Evolutionary conservation across 768 basidiomycete species (phyloP), one percentile per base, ranked within the genome.

Genomic region (Pluteus cervinus): DNA sequence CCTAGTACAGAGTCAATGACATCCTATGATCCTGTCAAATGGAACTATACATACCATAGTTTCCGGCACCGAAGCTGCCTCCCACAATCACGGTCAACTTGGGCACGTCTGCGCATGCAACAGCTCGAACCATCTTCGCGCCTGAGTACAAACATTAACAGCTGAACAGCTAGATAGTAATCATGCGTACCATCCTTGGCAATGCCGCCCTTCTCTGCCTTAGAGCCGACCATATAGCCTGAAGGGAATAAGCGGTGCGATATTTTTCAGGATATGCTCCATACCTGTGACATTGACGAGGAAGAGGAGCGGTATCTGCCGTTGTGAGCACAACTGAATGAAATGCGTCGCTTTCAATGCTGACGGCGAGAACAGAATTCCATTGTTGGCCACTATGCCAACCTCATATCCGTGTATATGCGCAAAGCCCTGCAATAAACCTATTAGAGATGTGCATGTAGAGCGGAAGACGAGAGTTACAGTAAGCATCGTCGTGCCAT

Each of bases 191-290:
- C 87, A 53, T 96, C 90, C 61, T 93, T 93, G 4, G 91, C 91
- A 47, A 97, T 97, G 0, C 92, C 92, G 3, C 89, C 91, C 49
- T 75, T 76, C 62, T 97, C 92, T 14, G 93, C 93, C 47, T 92
- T 93, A 4, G 87, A 91, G 4, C 92, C 92, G 3, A 97, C 92
- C 92, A 96, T 97, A 52, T 96, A 97, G 9, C 87, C 82, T 66
- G 29, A 16, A 17, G 18, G 21, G 16, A 39, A 35, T 23, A 39
- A 21, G 12, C 20, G 24, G 18, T 16, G 20, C 32, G 32, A 36
- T 55, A 35, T 51, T 32, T 25, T 36, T 24, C 24, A 40, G 24
- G 25, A 34, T 11, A 26, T 6, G 16, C 12, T 20, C 37, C 61
- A 14, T 42, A 69, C 87, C 89, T 3, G 89, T 89, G n/a, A 96